Evolutionary conservation across 2,329 filamentous ascomycete genomes (phyloP).

Genomic region (Fusarium fujikuroi): DNA sequence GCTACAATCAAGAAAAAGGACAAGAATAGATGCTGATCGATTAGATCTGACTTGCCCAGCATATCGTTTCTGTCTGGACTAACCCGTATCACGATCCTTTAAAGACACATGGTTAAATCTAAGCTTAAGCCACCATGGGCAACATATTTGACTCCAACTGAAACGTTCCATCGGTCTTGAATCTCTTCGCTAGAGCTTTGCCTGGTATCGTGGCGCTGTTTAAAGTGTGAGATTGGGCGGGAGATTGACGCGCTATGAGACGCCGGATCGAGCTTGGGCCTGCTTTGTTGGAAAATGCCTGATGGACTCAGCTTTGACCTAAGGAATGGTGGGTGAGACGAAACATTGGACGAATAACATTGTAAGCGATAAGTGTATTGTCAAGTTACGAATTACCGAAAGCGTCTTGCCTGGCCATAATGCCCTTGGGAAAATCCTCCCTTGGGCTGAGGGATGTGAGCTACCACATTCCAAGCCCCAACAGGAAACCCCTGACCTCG

Average conservation of each 20-base stretch:
- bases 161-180: not conserved
- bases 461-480: not conserved
- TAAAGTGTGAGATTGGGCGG: not conserved
- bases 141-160: not conserved
- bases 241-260: too few relatives aligned
- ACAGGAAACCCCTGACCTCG: not conserved
- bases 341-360: not conserved
- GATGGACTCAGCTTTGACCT: not conserved
- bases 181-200: not conserved
- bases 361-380: not conserved
- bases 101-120: not conserved
- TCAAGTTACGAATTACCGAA: not conserved
- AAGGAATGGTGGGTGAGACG: not conserved
- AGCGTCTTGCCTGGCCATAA: not conserved
- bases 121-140: slow-evolving; percentile 2
- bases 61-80: not conserved
- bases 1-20: fast-evolving
- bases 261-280: not conserved
- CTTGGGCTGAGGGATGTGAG: not conserved
- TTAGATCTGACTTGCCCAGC: not conserved
- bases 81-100: not conserved
- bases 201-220: not conserved
- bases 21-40: not conserved
- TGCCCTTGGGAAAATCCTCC: not conserved
- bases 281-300: not conserved